phyloP scores from a whole-genome alignment of 306 rosid species.

The Trifolium fragiferum region DNA sequence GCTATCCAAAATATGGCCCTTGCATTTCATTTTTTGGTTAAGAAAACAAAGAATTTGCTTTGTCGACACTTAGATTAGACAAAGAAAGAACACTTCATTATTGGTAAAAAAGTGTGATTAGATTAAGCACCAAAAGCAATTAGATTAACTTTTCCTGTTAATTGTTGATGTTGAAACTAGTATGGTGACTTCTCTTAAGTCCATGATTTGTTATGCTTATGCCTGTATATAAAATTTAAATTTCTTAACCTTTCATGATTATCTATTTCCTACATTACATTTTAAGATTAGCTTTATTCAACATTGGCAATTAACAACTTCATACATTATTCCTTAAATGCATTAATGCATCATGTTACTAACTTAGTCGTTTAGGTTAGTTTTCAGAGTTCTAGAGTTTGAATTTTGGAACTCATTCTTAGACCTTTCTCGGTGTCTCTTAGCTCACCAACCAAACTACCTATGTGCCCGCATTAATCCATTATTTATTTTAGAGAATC shows the following conservation, averaged over 20 bases:
- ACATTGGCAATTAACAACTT: conserved; percentile 1
- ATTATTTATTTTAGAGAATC: background rate
- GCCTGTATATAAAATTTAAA: background rate
- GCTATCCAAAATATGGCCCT: conserved; percentile 53
- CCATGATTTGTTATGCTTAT: background rate
- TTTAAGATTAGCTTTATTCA: background rate
- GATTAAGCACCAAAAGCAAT: background rate
- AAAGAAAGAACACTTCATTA: background rate
- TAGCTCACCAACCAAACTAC: background rate
- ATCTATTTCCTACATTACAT: background rate
- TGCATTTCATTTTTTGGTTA: background rate
- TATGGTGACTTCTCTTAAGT: background rate
- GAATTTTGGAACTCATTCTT: background rate
- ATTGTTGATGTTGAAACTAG: conserved; percentile 6
- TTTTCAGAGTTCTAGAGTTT: background rate
- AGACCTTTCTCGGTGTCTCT: background rate
- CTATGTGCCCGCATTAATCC: background rate
- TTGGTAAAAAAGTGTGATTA: background rate
- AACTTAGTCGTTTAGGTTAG: background rate
- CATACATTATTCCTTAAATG: conserved; percentile 1
- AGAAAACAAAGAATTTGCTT: conserved; percentile 44
- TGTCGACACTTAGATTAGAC: background rate
- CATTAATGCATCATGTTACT: background rate
- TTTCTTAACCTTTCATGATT: background rate
- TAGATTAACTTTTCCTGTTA: background rate